phyloP scores from a whole-genome alignment of 2,329 filamentous ascomycete genomes.

The Colletotrichum simmondsii region DNA sequence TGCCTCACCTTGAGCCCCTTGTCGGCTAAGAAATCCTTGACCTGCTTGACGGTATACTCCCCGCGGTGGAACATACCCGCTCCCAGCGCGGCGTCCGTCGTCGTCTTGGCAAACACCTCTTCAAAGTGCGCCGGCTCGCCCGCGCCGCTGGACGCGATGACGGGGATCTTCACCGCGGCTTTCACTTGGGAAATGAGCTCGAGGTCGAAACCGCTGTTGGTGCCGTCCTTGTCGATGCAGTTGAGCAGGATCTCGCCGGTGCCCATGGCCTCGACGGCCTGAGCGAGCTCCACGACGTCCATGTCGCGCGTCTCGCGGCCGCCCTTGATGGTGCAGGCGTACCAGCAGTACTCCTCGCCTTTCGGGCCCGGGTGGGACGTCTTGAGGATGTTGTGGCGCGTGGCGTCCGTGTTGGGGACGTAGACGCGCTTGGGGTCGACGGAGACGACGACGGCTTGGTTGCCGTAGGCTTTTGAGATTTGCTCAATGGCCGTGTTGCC shows the following conservation, averaged over 20 bases:
- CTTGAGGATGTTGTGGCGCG: conserved; percentile 77
- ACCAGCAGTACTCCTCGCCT: conserved; percentile 91
- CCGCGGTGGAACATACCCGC: conserved; percentile 98
- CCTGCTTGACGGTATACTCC: conserved; percentile 93
- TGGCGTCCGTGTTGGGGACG: conserved; percentile 77
- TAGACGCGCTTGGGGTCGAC: conserved; percentile 95
- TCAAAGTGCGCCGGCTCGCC: conserved; percentile 89
- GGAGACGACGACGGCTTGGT: conserved; percentile 95
- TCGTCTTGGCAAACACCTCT: conserved; percentile 88
- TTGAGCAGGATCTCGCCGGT: conserved; percentile 94
- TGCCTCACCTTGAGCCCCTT: conserved; percentile 82
- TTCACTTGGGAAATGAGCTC: conserved; percentile 94
- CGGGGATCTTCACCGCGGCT: conserved; percentile 85
- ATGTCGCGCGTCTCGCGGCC: conserved; percentile 94
- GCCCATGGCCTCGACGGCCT: conserved; percentile 95
- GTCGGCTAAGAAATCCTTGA: conserved; percentile 83
- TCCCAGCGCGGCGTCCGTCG: conserved; percentile 90
- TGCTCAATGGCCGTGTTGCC: conserved; percentile 94
- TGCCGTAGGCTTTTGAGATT: conserved; percentile 92
- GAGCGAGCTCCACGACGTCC: conserved; percentile 88
- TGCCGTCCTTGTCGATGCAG: conserved; percentile 97
- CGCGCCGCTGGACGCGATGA: conserved; percentile 94
- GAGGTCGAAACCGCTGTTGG: conserved; percentile 92
- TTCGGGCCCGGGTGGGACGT: conserved; percentile 77
- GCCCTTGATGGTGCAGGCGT: conserved; percentile 96